Conservation (phyloP, 305 asterid species). For the Fraxinus baroniana region DNA sequence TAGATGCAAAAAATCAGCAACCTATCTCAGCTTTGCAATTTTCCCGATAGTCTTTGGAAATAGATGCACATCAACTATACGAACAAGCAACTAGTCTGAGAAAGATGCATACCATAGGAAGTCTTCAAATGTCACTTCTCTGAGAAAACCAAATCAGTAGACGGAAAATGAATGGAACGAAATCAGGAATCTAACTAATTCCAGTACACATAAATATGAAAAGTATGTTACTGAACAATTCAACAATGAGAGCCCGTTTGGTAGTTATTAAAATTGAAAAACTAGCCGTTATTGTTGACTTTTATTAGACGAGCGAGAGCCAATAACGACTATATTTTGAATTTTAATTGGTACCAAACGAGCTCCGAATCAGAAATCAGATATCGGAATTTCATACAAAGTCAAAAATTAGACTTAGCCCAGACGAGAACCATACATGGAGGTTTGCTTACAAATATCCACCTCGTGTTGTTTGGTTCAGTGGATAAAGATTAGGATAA, state of each 20-base stretch:
- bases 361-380: neutral
- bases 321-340: no score
- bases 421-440: neutral
- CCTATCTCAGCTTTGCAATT: slow-evolving; percentile 15
- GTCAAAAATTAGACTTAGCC: neutral
- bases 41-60: neutral
- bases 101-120: slow-evolving; percentile 73
- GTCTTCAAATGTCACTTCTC: slow-evolving; percentile 78
- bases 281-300: no score
- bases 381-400: neutral
- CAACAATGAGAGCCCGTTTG: neutral
- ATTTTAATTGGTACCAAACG: no score
- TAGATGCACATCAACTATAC: neutral
- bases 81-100: slow-evolving; percentile 15
- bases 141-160: slow-evolving; percentile 47
- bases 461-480: neutral
- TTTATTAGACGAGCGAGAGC: no score
- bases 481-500: neutral
- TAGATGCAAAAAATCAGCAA: slow-evolving; percentile 37
- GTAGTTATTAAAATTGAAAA: no score
- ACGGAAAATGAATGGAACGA: neutral
- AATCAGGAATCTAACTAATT: slow-evolving; percentile 20
- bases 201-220: neutral
- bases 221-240: neutral
- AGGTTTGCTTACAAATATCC: neutral